Conservation (phyloP, 352 stramenopile species). For the Phytophthora foliorum region DNA sequence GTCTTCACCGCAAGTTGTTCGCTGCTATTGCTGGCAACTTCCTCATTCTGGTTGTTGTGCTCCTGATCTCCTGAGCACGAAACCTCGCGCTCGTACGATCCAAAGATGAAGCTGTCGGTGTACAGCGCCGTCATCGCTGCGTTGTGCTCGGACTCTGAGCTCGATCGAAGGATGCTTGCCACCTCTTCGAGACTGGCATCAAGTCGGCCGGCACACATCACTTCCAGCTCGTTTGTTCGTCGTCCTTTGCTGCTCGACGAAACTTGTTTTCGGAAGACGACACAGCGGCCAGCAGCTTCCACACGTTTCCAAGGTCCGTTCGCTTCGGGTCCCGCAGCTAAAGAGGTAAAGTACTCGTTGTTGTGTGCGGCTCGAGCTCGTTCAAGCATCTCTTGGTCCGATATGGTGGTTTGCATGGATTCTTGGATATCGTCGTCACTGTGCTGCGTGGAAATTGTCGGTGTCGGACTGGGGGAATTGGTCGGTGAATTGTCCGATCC, state of each 20-base stretch:
- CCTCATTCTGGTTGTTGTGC: not conserved
- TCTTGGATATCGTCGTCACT: slow-evolving; percentile 35
- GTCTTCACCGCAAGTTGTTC: slow-evolving; percentile 44
- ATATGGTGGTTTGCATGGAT: not conserved
- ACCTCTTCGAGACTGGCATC: slow-evolving; percentile 42
- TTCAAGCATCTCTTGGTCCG: slow-evolving; percentile 30
- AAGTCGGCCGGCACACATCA: slow-evolving; percentile 34
- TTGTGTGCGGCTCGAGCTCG: slow-evolving; percentile 25
- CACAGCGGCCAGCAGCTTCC: slow-evolving; percentile 19
- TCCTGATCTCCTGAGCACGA: slow-evolving; percentile 3
- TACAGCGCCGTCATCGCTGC: slow-evolving; percentile 41
- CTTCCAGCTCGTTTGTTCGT: slow-evolving; percentile 10
- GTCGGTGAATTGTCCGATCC: not conserved
- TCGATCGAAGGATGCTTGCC: slow-evolving; percentile 25
- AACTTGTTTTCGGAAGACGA: slow-evolving; percentile 22
- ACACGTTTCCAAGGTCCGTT: slow-evolving; percentile 37
- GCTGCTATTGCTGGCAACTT: not conserved
- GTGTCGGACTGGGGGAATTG: slow-evolving; percentile 1
- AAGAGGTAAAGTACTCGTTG: slow-evolving; percentile 14
- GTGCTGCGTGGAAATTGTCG: slow-evolving; percentile 13
- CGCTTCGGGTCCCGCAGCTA: slow-evolving; percentile 25
- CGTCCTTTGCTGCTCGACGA: not conserved
- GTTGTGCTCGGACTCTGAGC: slow-evolving; percentile 35
- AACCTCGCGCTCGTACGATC: slow-evolving; percentile 32
- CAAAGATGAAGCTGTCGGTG: slow-evolving; percentile 42